phyloP scores from a whole-genome alignment of 2,329 filamentous ascomycete species.

The Lachnellula cervina region DNA sequence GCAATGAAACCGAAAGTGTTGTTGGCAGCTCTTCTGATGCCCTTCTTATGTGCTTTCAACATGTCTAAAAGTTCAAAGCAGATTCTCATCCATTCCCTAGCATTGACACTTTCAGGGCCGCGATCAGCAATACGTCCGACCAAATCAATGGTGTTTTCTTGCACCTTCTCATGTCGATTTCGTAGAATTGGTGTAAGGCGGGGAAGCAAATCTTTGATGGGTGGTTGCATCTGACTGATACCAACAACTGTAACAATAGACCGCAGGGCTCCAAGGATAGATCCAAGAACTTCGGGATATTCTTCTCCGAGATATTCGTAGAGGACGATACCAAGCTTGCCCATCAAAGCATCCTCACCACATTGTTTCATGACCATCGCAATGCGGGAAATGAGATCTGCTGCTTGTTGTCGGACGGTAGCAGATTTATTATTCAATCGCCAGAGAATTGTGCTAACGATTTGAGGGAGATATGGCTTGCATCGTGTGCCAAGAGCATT shows the following conservation, averaged over 20 bases:
- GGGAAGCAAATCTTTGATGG: conserved; percentile 91
- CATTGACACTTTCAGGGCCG: conserved; percentile 92
- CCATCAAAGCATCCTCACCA: conserved; percentile 91
- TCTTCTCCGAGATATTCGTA: conserved; percentile 99
- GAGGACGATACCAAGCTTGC: conserved; percentile 86
- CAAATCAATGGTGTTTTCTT: conserved; percentile 97
- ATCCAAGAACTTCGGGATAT: conserved; percentile 95
- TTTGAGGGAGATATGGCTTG: conserved; percentile 95
- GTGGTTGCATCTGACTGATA: conserved; percentile 96
- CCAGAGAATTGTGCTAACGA: conserved; percentile 94
- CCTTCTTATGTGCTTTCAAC: conserved; percentile 99
- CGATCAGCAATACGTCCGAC: conserved; percentile 97
- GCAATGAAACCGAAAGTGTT: conserved; percentile 99
- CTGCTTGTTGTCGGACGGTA: conserved; percentile 93
- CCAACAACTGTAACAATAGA: conserved; percentile 97
- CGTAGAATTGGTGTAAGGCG: conserved; percentile 95
- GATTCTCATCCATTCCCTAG: conserved; percentile 99
- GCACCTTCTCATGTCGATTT: conserved; percentile 98
- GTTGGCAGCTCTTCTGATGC: conserved; percentile 94
- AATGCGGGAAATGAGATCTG: conserved; percentile 92
- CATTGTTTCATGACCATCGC: conserved; percentile 99
- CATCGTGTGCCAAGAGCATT: conserved; percentile 90
- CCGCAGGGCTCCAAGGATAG: conserved; percentile 88
- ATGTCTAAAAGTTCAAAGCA: conserved; percentile 98
- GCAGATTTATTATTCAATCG: conserved; percentile 96